Evolutionary conservation across 2,329 filamentous ascomycete genomes (phyloP), one percentile per base, ranked within the genome.

Genomic region (Colletotrichum scovillei): DNA sequence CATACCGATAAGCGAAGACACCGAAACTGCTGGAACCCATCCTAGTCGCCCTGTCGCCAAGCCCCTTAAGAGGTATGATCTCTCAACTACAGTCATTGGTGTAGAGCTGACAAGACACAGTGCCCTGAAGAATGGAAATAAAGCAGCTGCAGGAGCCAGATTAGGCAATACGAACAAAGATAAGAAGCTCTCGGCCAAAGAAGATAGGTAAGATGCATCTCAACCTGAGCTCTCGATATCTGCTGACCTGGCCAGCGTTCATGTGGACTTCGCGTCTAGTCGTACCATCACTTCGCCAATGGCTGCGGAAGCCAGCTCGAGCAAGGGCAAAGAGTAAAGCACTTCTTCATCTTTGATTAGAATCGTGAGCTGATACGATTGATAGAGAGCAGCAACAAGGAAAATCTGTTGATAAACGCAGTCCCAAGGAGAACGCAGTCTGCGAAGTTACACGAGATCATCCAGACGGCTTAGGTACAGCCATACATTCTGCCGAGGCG

Each of bases 101-200:
- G 2, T 24, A 9, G 5, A 42, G 65, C 65, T 72, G 11, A 72
- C 24, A 1, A n/a, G 24, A 9, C 5, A 14, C 16, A 72, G 69
- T 30, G 69, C 32, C 19, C 58, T 72, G 9, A 72, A 72, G 53
- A 69, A 68, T 28, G 32, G 24, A 6, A 70, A 11, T 3, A 57
- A 38, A 28, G 11, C 67, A n/a, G 5, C 5, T 26, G n/a, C n/a
- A n/a, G 12, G 12, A 24, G 24, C 16, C n/a, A 30, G 28, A n/a
- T 22, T 3, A n/a, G 12, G 49, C 22, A 28, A 22, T 35, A 22
- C 19, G 9, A 28, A n/a, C 24, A 16, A 9, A 4, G 38, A 26
- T 7, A 7, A 8, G 22, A 32, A 16, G 8, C 28, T 6, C 35
- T 8, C 22, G 22, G 16, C 30, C 16, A 38, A 9, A 19, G 24